A percentile compares a stretch with the other conserved stretches of the same genome.
Conservation (phyloP, 305 asterid genomes). For the Nicotiana rustica region DNA sequence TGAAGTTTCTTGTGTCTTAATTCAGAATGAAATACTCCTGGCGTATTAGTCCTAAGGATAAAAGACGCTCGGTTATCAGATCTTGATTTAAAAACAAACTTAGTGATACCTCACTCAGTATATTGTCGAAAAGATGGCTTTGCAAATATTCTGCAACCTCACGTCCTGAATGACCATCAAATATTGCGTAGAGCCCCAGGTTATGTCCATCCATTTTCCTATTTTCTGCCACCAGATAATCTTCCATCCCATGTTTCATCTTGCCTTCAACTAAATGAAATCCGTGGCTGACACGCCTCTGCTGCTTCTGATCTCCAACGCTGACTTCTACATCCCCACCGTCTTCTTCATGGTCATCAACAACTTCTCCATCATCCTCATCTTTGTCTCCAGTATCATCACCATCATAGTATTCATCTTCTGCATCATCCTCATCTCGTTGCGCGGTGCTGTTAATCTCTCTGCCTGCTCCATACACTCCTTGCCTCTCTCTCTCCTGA, state of each 20-base stretch:
- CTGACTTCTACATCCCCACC: background rate
- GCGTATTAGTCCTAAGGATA: background rate
- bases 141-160: slow-evolving; percentile 58
- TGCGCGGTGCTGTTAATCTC: slow-evolving; percentile 11
- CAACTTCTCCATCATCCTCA: slow-evolving; percentile 14
- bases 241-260: slow-evolving; percentile 64
- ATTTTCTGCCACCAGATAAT: slow-evolving; percentile 46
- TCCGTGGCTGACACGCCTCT: slow-evolving; percentile 45
- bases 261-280: slow-evolving; percentile 54
- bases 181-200: slow-evolving; percentile 57
- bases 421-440: slow-evolving; percentile 21
- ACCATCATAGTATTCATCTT: background rate
- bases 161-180: slow-evolving; percentile 57
- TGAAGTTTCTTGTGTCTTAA: background rate
- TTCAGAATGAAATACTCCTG: background rate
- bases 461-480: slow-evolving; percentile 4
- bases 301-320: background rate
- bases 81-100: background rate
- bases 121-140: slow-evolving; percentile 50
- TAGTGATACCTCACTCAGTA: slow-evolving; percentile 50
- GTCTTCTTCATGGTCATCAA: background rate
- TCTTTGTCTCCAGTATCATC: slow-evolving; percentile 20
- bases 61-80: background rate
- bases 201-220: slow-evolving; percentile 44
- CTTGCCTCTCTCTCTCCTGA: background rate